These are phyloP conservation scores for Zizania latifolia DNA, from an alignment of 176 grass and related monocot genomes.

Conservation along the genomic window DNA sequence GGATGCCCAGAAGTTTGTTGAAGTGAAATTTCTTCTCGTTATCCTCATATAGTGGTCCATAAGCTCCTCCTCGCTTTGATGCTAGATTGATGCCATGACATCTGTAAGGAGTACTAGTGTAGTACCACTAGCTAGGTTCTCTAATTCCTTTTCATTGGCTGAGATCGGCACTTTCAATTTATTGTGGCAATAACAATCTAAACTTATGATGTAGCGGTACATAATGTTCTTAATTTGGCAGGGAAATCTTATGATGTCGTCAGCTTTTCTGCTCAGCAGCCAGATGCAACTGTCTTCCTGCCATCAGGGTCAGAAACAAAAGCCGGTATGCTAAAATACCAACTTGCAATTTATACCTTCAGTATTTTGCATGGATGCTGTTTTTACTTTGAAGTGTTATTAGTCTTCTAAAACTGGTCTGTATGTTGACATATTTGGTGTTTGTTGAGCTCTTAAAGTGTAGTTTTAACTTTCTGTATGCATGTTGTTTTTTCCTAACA, in stretches of 20 bases:
- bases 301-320: conserved; percentile 50
- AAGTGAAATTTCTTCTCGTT: background rate
- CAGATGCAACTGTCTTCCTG: conserved; percentile 67
- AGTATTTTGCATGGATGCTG: background rate
- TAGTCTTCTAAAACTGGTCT: background rate
- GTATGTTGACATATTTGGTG: background rate
- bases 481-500: conserved; percentile 16
- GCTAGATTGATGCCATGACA: background rate
- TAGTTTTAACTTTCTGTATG: conserved; percentile 11
- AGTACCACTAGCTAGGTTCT: background rate
- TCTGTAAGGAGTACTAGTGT: background rate
- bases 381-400: background rate
- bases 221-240: conserved; percentile 22
- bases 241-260: conserved; percentile 68
- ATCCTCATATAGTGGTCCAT: conserved; percentile 6
- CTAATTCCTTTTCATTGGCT: background rate
- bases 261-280: conserved; percentile 56
- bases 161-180: background rate
- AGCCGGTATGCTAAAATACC: conserved; percentile 37
- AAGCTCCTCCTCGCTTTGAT: background rate
- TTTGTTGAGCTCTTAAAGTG: background rate
- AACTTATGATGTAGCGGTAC: background rate
- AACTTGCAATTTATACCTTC: background rate
- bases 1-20: background rate
- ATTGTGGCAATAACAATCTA: background rate